phyloP scores from a whole-genome alignment of 108 stramenopile genomes.

The Nitzschia sp. region DNA sequence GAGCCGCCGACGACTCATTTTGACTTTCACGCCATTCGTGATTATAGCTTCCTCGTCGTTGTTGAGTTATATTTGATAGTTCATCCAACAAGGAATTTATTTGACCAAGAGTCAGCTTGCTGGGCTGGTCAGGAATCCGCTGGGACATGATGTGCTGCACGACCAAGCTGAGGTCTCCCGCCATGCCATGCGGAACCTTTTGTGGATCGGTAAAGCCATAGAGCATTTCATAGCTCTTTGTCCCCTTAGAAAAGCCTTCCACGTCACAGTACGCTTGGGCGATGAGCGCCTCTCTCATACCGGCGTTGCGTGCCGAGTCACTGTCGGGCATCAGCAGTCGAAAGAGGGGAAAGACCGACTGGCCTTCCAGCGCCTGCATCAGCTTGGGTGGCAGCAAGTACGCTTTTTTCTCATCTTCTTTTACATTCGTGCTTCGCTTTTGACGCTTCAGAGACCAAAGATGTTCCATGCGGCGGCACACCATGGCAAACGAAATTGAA shows the following conservation, averaged over 20 bases:
- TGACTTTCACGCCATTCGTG: constrained; percentile 32
- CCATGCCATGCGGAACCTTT: constrained; percentile 30
- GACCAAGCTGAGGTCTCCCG: constrained; percentile 68
- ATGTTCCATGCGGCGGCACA: constrained; percentile 59
- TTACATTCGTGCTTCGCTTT: constrained; percentile 24
- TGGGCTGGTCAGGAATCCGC: constrained; percentile 31
- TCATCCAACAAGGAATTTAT: constrained; percentile 82
- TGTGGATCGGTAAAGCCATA: constrained; percentile 56
- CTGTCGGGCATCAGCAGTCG: constrained; percentile 71
- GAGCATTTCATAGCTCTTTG: constrained; percentile 43
- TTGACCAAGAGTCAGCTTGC: constrained; percentile 57
- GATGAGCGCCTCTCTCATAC: constrained; percentile 72
- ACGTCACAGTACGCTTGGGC: constrained; percentile 67
- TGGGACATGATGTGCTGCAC: constrained; percentile 58
- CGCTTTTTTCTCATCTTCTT: constrained; percentile 18
- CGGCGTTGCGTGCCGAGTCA: constrained; percentile 56
- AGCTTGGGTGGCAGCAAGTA: constrained; percentile 7
- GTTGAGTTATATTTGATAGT: constrained; percentile 30
- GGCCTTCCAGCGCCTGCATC: constrained; percentile 16
- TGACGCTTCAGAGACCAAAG: constrained; percentile 42
- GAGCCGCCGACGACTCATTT: neutral
- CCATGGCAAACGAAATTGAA: constrained; percentile 42
- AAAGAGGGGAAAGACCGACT: constrained; percentile 66
- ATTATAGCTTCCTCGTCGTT: constrained; percentile 9
- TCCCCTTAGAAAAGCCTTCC: constrained; percentile 49